Percentiles rank a stretch among this genome's conserved stretches.
Evolutionary conservation across 441 rosid genomes (phyloP).

Genomic region (Gossypium lobatum): DNA sequence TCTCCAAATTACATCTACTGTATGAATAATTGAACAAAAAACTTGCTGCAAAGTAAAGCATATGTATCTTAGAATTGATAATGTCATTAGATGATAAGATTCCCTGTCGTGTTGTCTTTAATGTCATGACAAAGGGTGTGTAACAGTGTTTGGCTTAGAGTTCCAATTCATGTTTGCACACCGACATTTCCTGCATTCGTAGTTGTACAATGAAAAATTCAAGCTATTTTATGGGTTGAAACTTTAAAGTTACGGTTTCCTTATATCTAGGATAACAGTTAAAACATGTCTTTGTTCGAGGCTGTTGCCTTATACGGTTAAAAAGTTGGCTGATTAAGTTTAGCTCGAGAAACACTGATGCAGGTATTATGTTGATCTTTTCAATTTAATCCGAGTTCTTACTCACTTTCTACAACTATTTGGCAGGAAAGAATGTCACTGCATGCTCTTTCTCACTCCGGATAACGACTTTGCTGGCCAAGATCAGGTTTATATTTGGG

Average conservation of each 20-base stretch:
- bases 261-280: background rate
- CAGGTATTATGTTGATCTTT: background rate
- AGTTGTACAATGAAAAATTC: background rate
- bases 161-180: background rate
- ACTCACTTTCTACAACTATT: slow-evolving; percentile 10
- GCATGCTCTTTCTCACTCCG: slow-evolving; percentile 91
- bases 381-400: background rate
- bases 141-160: background rate
- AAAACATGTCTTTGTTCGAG: background rate
- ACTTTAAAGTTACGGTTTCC: background rate
- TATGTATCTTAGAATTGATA: background rate
- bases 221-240: background rate
- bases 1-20: background rate
- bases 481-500: slow-evolving; percentile 51
- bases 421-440: slow-evolving; percentile 96
- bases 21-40: background rate
- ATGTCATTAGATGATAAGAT: background rate
- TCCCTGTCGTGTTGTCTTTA: background rate
- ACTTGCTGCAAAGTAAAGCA: background rate
- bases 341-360: background rate
- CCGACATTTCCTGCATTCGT: background rate
- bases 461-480: slow-evolving; percentile 89
- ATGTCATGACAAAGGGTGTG: background rate
- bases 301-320: background rate
- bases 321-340: background rate